Evolutionary conservation across 805 yeast species (phyloP), one percentile per base, ranked within the genome.

Genomic region (Ogataea paradorogensis): DNA sequence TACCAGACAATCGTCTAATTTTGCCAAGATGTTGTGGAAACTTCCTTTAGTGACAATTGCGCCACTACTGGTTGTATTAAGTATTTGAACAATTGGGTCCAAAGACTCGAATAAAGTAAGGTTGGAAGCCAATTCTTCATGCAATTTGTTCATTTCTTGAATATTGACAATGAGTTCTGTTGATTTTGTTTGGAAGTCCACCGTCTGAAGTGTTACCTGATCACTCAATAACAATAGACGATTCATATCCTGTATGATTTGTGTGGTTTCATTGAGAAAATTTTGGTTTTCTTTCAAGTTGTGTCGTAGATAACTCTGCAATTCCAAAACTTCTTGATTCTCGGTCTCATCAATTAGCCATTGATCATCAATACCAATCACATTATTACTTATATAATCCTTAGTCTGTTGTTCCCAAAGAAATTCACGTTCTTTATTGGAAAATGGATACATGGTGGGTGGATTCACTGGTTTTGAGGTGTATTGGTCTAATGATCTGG

Each of bases 61-160:
- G 1, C 86, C 87, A 1, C 76, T 69, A 41, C 64, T 61, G 2
- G 86, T 80, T 18, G 79, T 73, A 48, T 88, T 83, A 45, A 91
- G 71, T 29, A 72, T 70, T 41, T 78, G 73, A 26, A 86, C 82
- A 28, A 87, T 80, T 3, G 74, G 66, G 38, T 88, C 95, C 38
- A 91, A 65, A 15, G 76, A 69, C 47, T 84, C 89, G 57, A 87
- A 90, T 38, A 78, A 70, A 14, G 67, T 59, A 41, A 91, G 68
- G 34, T 76, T 71, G 1, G 51, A 37, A 14, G 71, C 66, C 16
- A 87, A 59, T 3, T 73, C 75, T 0, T 56, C 52, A 22, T 73
- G 67, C 27, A 79, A 63, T 2, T 47, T 45, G 14, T 63, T 62
- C 37, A 76, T 67, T 10, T 65, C 63, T 1, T 59, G 56, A 34